phyloP scores from a whole-genome alignment of 306 rosid genomes.

The Quercus wislizeni region DNA sequence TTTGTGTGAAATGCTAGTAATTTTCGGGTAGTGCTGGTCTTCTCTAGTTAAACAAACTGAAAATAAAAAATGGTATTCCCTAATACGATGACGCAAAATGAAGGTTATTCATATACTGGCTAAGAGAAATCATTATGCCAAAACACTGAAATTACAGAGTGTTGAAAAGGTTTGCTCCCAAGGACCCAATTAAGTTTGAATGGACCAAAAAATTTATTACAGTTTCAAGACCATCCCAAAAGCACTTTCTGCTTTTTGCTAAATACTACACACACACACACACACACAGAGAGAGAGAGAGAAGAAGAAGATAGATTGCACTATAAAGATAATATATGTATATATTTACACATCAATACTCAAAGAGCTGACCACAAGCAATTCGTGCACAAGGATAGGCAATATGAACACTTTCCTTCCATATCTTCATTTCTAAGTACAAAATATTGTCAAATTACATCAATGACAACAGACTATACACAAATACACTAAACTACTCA shows the following conservation, averaged over 20 bases:
- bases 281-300: too few species aligned
- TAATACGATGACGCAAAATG: neutral
- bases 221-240: neutral
- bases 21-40: neutral
- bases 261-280: too few species aligned
- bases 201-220: too few species aligned
- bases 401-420: constrained; percentile 41
- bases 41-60: neutral
- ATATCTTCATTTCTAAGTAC: constrained; percentile 27
- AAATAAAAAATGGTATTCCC: neutral
- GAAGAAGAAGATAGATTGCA: neutral
- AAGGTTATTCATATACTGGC: neutral
- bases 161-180: too few species aligned
- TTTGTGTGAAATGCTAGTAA: neutral
- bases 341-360: neutral
- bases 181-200: too few species aligned
- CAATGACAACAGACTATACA: constrained; percentile 43
- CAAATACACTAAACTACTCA: constrained; percentile 39
- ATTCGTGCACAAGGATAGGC: constrained; percentile 1
- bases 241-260: neutral
- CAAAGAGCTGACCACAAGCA: neutral
- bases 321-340: neutral
- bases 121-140: neutral
- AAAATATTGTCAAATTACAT: constrained; percentile 26
- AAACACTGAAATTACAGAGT: neutral